Base-by-base conservation (phyloP, 805 yeast species). In the Saccharomycopsis selenospora region DNA sequence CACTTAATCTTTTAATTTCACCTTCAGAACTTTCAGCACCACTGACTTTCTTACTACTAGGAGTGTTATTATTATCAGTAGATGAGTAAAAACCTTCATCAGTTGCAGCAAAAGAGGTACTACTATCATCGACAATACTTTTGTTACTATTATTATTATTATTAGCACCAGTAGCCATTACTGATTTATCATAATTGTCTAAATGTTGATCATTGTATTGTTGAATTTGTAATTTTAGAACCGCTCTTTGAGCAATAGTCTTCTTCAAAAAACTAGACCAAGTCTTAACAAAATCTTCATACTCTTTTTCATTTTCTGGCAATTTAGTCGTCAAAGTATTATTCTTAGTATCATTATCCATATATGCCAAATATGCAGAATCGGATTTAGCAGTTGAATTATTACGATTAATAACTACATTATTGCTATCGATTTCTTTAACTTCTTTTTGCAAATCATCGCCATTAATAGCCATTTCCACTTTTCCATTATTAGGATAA, bases 251-350 rank as follows among this genome's bases (percentile, higher is more conserved):
- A 24, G 51, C 54, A 41, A 50, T 41, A 2, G 45, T 33, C n/a
- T 38, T 48, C 36, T 50, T 48, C 43, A 50, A 42, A 41, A 27
- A 50, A 11, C 42, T 10, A 25, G 46, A 23, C 54, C 54, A 50
- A 14, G 30, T 43, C 17, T 20, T 29, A 27, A 50, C 46, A 36
- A 50, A 48, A 5, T 27, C 25, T 20, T 50, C 54, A 41, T 47
- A 47, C 3, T 22, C 30, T 20, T 33, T 20, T 6, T 6, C 38
- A 33, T 33, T 33, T 33, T 33, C 38, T 17, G 38, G 38, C 5
- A n/a, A n/a, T n/a, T n/a, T n/a, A n/a, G n/a, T n/a, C n/a, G n/a
- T n/a, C n/a, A n/a, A n/a, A n/a, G n/a, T n/a, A n/a, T n/a, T n/a
- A n/a, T n/a, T n/a, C n/a, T n/a, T n/a, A n/a, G n/a, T n/a, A n/a